A percentile compares a stretch with the other conserved stretches of the same genome.
Conservation (phyloP, 2,329 filamentous ascomycete species). For the Bimuria novae-zelandiae region DNA sequence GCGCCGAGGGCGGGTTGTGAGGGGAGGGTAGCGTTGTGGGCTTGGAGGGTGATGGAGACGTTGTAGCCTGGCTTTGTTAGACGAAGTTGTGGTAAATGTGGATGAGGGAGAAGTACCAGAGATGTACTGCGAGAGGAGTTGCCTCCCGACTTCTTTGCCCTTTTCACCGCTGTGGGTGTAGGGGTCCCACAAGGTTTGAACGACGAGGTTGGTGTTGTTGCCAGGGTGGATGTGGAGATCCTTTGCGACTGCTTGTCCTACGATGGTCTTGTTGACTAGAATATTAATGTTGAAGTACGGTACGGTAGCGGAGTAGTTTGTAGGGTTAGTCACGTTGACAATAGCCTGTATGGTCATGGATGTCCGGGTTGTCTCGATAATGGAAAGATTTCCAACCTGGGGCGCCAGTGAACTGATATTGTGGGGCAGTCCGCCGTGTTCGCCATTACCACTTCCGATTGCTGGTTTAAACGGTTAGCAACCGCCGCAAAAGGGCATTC, state of each 20-base stretch:
- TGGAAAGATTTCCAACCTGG: slow-evolving; percentile 70
- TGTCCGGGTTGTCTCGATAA: slow-evolving; percentile 72
- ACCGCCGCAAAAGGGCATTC: slow-evolving; percentile 14
- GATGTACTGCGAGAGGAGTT: slow-evolving; percentile 82
- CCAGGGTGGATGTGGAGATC: slow-evolving; percentile 69
- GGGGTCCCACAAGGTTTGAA: slow-evolving; percentile 80
- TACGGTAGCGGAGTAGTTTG: slow-evolving; percentile 79
- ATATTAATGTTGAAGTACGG: slow-evolving; percentile 80
- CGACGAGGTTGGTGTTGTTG: slow-evolving; percentile 70
- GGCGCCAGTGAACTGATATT: slow-evolving; percentile 59
- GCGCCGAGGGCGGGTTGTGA: slow-evolving; percentile 71
- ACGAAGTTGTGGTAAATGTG: background rate
- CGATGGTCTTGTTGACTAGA: slow-evolving; percentile 69
- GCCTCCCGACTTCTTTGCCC: slow-evolving; percentile 66
- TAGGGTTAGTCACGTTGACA: slow-evolving; percentile 89
- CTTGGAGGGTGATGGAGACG: slow-evolving; percentile 74
- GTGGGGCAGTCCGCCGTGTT: slow-evolving; percentile 10
- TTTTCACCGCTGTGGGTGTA: slow-evolving; percentile 62
- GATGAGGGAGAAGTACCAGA: slow-evolving; percentile 62
- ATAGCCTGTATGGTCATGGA: slow-evolving; percentile 72
- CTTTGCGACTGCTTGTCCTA: slow-evolving; percentile 74
- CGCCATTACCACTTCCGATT: slow-evolving; percentile 50
- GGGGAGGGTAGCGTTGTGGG: slow-evolving; percentile 75
- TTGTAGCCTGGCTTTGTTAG: slow-evolving; percentile 64
- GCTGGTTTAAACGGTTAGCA: slow-evolving; percentile 44